Conservation (phyloP, 257 asterid genomes). For the Solanum ossicruentum region DNA sequence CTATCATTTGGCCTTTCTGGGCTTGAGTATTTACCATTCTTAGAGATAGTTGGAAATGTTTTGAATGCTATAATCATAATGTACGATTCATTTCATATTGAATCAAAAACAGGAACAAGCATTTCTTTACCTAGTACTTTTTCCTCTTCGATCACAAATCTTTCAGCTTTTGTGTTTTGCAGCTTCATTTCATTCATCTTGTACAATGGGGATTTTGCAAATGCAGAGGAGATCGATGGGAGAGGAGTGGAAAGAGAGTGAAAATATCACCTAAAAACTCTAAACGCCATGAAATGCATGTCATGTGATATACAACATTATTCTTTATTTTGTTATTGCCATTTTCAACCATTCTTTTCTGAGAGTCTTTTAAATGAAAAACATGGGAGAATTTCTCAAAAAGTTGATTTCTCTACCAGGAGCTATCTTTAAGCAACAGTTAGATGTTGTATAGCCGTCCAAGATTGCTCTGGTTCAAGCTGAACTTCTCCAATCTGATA, state of each 20-base stretch:
- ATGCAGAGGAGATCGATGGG: neutral
- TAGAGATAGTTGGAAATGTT: neutral
- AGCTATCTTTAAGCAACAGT: slow-evolving; percentile 33
- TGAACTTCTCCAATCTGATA: slow-evolving; percentile 66
- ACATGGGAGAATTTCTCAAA: neutral
- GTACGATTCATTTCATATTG: neutral
- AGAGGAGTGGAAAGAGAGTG: neutral
- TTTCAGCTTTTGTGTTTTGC: neutral
- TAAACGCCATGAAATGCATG: neutral
- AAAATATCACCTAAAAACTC: neutral
- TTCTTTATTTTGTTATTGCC: neutral
- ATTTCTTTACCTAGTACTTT: neutral
- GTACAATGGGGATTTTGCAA: neutral
- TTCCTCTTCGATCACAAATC: neutral
- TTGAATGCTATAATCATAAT: neutral
- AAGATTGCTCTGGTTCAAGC: slow-evolving; percentile 59
- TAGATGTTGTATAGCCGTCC: slow-evolving; percentile 73
- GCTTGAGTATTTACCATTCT: neutral
- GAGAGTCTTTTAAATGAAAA: neutral
- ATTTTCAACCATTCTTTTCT: neutral
- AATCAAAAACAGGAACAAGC: neutral
- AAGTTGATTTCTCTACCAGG: neutral
- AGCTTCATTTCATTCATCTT: neutral
- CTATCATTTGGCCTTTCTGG: neutral
- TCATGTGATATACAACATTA: neutral